phyloP scores from a whole-genome alignment of 2,329 filamentous ascomycete genomes.

The Cercospora sesami region DNA sequence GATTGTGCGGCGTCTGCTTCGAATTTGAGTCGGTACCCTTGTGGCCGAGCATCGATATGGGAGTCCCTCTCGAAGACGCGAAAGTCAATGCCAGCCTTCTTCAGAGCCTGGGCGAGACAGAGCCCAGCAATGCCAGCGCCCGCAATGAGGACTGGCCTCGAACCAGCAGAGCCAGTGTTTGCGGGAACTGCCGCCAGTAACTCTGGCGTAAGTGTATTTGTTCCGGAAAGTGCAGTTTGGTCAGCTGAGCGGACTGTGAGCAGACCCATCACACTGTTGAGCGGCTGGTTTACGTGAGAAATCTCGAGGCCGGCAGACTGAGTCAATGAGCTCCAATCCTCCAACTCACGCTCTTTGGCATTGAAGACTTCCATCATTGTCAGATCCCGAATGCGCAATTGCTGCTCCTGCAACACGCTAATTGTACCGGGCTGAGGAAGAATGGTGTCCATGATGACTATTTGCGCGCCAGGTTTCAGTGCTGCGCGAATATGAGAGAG shows the following conservation, averaged over 20 bases:
- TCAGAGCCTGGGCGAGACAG: constrained; percentile 28
- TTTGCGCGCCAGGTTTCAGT: constrained; percentile 27
- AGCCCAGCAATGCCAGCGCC: constrained; percentile 31
- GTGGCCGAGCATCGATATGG: constrained; percentile 23
- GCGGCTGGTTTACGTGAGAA: constrained; percentile 19
- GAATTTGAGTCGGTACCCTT: constrained; percentile 30
- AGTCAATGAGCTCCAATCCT: constrained; percentile 27
- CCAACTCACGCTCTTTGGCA: constrained; percentile 29
- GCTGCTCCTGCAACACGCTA: constrained; percentile 24
- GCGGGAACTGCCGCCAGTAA: background rate
- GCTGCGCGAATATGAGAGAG: constrained; percentile 22
- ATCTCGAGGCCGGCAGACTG: constrained; percentile 18
- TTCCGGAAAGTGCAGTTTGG: background rate
- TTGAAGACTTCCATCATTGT: constrained; percentile 33
- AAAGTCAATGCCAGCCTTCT: constrained; percentile 26
- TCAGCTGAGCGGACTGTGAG: constrained; percentile 14
- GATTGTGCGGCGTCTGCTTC: constrained; percentile 28
- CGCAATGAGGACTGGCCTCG: constrained; percentile 25
- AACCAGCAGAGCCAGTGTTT: background rate
- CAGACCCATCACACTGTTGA: constrained; percentile 26
- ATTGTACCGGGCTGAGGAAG: constrained; percentile 23
- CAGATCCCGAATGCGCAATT: constrained; percentile 27
- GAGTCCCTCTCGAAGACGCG: constrained; percentile 29
- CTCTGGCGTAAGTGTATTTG: background rate
- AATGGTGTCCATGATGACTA: constrained; percentile 33